A percentile compares a stretch with the other conserved stretches of the same genome.
Evolutionary conservation across 2,329 filamentous ascomycete species (phyloP).

Genomic region (Didymella lethalis): DNA sequence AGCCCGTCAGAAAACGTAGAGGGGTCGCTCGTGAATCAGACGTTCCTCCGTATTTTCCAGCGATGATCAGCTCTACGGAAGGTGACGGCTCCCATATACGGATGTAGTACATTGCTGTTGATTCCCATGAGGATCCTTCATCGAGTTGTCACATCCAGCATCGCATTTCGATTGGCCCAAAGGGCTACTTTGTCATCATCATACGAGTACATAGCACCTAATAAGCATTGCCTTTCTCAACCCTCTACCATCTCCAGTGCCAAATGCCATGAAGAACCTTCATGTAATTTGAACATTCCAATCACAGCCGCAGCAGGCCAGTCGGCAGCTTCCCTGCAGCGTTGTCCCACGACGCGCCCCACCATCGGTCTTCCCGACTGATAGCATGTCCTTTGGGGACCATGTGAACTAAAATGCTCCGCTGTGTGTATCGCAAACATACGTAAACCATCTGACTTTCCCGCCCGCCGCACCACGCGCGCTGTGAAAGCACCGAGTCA

Average conservation of each 20-base stretch:
- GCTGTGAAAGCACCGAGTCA: not conserved
- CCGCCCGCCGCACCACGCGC: not conserved
- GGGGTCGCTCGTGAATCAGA: not conserved
- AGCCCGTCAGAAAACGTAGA: not conserved
- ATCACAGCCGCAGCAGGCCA: not conserved
- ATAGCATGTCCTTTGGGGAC: not conserved
- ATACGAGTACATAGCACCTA: slow-evolving; percentile 9
- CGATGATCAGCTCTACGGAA: not conserved
- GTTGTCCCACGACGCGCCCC: not conserved
- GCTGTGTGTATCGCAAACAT: not conserved
- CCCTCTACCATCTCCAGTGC: not conserved
- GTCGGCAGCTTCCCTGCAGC: not conserved
- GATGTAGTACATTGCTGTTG: not conserved
- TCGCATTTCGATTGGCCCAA: not conserved
- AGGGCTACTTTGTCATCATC: not conserved
- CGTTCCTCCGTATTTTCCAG: not conserved
- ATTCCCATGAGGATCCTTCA: slow-evolving; percentile 1
- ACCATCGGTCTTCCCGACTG: not conserved
- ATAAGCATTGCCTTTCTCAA: not conserved
- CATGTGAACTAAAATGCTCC: not conserved
- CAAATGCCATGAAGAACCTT: slow-evolving; percentile 1
- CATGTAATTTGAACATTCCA: not conserved
- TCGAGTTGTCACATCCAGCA: not conserved
- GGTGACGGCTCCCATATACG: not conserved
- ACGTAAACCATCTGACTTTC: not conserved